Evolutionary conservation across 495 filamentous ascomycete genomes (phyloP).

Genomic region (Trichoderma asperelloides): DNA sequence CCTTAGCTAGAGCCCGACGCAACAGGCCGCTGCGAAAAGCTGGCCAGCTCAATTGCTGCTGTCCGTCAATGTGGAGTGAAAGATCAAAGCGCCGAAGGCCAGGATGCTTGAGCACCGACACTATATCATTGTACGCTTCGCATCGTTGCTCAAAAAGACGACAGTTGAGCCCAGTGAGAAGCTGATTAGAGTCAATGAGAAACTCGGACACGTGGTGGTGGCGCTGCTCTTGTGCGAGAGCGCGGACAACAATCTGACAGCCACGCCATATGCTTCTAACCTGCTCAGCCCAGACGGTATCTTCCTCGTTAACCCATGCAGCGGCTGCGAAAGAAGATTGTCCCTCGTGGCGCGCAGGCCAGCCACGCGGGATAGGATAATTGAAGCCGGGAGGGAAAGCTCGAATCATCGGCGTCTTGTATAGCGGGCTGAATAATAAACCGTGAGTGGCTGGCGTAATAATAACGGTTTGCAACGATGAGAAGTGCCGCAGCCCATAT

Average conservation of each 20-base stretch:
- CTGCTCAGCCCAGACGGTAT: background rate
- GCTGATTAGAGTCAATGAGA: background rate
- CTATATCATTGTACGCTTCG: background rate
- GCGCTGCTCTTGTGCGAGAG: background rate
- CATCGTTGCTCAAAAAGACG: background rate
- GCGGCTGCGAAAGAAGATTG: background rate
- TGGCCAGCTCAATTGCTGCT: background rate
- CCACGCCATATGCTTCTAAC: background rate
- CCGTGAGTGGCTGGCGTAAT: background rate
- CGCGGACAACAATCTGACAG: background rate
- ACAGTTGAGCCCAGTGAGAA: background rate
- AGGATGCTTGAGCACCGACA: background rate
- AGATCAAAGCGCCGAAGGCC: background rate
- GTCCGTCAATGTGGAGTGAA: background rate
- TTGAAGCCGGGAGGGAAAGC: background rate
- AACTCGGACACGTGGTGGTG: background rate
- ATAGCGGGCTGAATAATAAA: background rate
- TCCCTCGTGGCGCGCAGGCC: background rate
- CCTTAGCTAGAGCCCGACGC: background rate
- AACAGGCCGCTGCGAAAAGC: background rate
- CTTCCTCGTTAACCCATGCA: background rate
- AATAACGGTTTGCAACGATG: background rate
- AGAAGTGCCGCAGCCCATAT: background rate
- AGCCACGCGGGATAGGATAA: background rate
- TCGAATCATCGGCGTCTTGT: background rate